These are phyloP conservation scores for Flaveria brownii DNA, from an alignment of 129 eudicot species.

Conservation along the genomic window DNA sequence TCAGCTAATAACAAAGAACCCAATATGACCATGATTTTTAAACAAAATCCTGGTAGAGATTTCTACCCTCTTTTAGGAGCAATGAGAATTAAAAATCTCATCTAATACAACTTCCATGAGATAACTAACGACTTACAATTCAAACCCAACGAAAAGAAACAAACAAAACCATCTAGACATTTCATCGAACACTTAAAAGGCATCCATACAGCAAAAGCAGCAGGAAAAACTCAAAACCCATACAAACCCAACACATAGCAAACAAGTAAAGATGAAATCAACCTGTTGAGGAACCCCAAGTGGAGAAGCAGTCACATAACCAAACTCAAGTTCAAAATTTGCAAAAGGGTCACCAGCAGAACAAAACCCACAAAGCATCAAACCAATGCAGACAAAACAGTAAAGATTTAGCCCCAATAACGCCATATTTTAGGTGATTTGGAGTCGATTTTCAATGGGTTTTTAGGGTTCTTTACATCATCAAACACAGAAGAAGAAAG, in stretches of 20 bases:
- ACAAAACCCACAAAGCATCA: constrained; percentile 42
- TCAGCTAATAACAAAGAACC: background rate
- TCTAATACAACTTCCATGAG: background rate
- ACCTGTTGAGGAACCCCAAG: constrained; percentile 97
- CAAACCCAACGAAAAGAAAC: background rate
- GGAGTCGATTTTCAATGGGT: constrained; percentile 18
- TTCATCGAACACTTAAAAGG: constrained; percentile 9
- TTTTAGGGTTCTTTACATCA: constrained; percentile 29
- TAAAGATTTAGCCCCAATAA: constrained; percentile 22
- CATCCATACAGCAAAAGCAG: constrained; percentile 1
- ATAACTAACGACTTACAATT: background rate
- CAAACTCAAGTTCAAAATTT: constrained; percentile 47
- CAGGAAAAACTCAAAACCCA: no score
- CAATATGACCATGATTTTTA: background rate
- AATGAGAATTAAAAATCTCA: background rate
- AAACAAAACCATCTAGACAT: background rate
- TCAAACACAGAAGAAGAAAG: background rate
- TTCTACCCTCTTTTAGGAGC: background rate
- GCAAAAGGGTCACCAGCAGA: constrained; percentile 63
- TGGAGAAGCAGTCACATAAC: constrained; percentile 89
- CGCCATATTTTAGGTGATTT: constrained; percentile 29
- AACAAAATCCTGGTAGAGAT: background rate
- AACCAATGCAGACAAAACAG: constrained; percentile 31
- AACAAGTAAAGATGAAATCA: constrained; percentile 8
- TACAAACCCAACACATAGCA: background rate